A percentile compares a stretch with the other conserved stretches of the same genome.
Evolutionary conservation across 75 land plant genomes (phyloP).

Genomic region (Isoetes taiwanensis): DNA sequence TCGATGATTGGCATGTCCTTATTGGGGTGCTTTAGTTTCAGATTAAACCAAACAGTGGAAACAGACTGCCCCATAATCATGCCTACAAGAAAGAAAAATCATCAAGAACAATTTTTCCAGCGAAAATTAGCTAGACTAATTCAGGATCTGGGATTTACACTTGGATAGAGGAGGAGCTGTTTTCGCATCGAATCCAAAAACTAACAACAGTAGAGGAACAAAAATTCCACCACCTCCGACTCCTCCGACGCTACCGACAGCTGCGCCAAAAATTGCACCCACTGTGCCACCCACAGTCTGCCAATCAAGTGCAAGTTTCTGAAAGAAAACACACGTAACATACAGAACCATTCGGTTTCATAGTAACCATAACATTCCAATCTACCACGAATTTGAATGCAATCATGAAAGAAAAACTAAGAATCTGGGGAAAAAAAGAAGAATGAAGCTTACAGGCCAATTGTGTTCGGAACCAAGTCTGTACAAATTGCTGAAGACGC

Average conservation of each 20-base stretch:
- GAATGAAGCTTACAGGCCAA: no score
- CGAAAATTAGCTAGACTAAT: no score
- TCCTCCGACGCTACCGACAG: conserved; percentile 78
- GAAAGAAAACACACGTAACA: no score
- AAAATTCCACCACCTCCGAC: conserved; percentile 92
- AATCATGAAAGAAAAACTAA: no score
- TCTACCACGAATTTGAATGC: no score
- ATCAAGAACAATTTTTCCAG: not conserved
- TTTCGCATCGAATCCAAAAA: conserved; percentile 80
- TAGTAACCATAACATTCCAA: no score
- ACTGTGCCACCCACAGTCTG: conserved; percentile 40
- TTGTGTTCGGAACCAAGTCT: no score
- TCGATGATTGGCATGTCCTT: conserved; percentile 40
- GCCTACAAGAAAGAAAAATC: conserved; percentile 18
- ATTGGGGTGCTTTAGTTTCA: conserved; percentile 36
- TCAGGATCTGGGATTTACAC: conserved; percentile 47
- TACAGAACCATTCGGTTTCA: no score
- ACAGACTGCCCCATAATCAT: conserved; percentile 46
- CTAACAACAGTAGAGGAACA: conserved; percentile 67
- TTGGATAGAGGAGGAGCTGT: conserved; percentile 88
- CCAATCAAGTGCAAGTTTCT: conserved; percentile 61
- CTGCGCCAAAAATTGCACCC: conserved; percentile 65
- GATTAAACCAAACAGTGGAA: conserved; percentile 31
- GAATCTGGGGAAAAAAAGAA: no score
- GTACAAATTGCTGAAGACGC: no score